phyloP scores from a whole-genome alignment of 345 rosid genomes.

The Hypericum perforatum region DNA sequence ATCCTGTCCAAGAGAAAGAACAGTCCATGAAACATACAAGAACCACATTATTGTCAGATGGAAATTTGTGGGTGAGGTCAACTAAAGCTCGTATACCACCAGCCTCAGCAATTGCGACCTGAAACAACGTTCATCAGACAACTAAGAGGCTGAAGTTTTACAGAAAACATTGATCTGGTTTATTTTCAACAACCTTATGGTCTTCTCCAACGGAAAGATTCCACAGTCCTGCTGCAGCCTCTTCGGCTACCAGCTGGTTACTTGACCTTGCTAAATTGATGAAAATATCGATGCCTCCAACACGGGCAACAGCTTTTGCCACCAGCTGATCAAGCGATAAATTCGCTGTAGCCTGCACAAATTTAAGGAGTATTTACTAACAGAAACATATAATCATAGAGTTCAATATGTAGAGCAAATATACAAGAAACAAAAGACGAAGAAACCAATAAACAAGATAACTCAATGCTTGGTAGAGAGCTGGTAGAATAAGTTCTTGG shows the following conservation, averaged over 20 bases:
- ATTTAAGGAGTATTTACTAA: neutral
- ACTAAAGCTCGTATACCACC: slow-evolving; percentile 33
- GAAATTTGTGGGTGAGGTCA: slow-evolving; percentile 31
- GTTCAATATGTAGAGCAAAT: no score
- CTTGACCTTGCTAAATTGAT: slow-evolving; percentile 25
- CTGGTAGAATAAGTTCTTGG: no score
- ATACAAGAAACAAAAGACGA: no score
- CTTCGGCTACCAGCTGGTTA: slow-evolving; percentile 32
- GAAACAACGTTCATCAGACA: slow-evolving; percentile 1
- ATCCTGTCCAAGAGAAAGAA: neutral
- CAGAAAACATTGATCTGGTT: slow-evolving; percentile 5
- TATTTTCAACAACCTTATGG: slow-evolving; percentile 27
- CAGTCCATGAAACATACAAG: slow-evolving; percentile 19
- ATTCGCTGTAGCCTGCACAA: slow-evolving; percentile 28
- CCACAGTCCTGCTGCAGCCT: slow-evolving; percentile 38
- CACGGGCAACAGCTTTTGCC: slow-evolving; percentile 30
- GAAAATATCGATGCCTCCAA: slow-evolving; percentile 29
- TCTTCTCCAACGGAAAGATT: slow-evolving; percentile 41
- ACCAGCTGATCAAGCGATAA: slow-evolving; percentile 30
- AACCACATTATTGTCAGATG: slow-evolving; percentile 19
- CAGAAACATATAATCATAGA: no score
- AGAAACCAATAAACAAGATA: no score
- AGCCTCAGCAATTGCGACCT: slow-evolving; percentile 33
- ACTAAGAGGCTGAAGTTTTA: neutral
- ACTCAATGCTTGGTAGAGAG: no score